phyloP scores from a whole-genome alignment of 352 stramenopile species.

The Globisporangium echinulatum region DNA sequence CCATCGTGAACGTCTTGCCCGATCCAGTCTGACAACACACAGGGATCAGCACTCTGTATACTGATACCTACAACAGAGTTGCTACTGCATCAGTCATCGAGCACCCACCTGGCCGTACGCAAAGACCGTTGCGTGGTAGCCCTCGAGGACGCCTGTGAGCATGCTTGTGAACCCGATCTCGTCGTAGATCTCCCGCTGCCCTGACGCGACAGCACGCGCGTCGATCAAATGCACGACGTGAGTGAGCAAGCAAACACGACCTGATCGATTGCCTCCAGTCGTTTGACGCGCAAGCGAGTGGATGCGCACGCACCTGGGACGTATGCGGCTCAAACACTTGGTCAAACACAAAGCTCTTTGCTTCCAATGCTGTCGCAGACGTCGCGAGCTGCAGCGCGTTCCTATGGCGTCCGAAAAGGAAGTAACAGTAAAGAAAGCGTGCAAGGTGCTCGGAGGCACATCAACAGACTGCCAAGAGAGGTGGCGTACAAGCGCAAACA shows the following conservation, averaged over 20 bases:
- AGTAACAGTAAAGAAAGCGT: neutral
- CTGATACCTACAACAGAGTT: neutral
- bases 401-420: conserved; percentile 3
- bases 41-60: neutral
- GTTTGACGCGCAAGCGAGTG: neutral
- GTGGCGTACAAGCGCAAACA: too few species aligned
- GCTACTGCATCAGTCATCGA: neutral
- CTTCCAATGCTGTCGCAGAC: conserved; percentile 5
- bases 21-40: conserved; percentile 29
- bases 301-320: conserved; percentile 18
- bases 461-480: too few species aligned
- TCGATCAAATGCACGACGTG: too few species aligned
- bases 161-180: conserved; percentile 27
- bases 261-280: neutral
- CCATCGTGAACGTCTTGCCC: conserved; percentile 59
- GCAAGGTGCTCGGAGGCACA: too few species aligned
- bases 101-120: conserved; percentile 38
- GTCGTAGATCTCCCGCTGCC: conserved; percentile 31
- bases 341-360: conserved; percentile 44
- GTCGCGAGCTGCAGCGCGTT: conserved; percentile 22
- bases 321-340: conserved; percentile 36
- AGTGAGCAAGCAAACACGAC: neutral
- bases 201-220: neutral
- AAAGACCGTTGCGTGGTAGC: conserved; percentile 48
- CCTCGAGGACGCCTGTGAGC: conserved; percentile 26